phyloP scores from a whole-genome alignment of 805 yeast genomes.

The Maudiozyma turicensis region DNA sequence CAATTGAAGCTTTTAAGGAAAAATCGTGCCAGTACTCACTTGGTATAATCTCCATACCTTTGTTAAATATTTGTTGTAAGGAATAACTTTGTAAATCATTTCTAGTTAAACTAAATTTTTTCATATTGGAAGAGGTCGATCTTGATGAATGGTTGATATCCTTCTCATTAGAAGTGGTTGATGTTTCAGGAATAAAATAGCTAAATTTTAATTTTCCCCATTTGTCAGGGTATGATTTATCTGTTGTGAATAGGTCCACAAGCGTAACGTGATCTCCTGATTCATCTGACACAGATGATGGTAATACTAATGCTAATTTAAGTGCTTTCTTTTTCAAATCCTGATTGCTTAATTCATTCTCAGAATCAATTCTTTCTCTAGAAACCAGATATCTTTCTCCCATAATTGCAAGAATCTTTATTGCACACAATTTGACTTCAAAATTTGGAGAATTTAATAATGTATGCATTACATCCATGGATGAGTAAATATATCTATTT shows the following conservation, averaged over 20 bases:
- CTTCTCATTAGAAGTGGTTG: slow-evolving; percentile 10
- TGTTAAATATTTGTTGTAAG: slow-evolving; percentile 54
- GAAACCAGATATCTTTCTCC: slow-evolving; percentile 48
- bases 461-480: slow-evolving; percentile 48
- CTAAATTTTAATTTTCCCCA: slow-evolving; percentile 50
- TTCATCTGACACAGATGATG: slow-evolving; percentile 36
- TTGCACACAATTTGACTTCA: slow-evolving; percentile 47
- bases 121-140: slow-evolving; percentile 25
- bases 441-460: slow-evolving; percentile 53
- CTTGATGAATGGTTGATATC: slow-evolving; percentile 7
- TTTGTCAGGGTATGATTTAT: slow-evolving; percentile 39
- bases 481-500: slow-evolving; percentile 58
- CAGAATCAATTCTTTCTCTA: slow-evolving; percentile 23
- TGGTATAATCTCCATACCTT: slow-evolving; percentile 50
- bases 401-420: slow-evolving; percentile 49
- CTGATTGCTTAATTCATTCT: slow-evolving; percentile 17
- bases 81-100: slow-evolving; percentile 47
- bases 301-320: slow-evolving; percentile 45
- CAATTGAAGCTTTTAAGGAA: slow-evolving; percentile 48
- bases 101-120: slow-evolving; percentile 41
- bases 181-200: slow-evolving; percentile 31
- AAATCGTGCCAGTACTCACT: slow-evolving; percentile 54
- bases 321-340: slow-evolving; percentile 38
- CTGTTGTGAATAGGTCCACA: slow-evolving; percentile 37
- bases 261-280: slow-evolving; percentile 35